These are phyloP conservation scores for Linnemannia exigua DNA, from an alignment of 192 early-diverging fungal species.

Conservation along the genomic window DNA sequence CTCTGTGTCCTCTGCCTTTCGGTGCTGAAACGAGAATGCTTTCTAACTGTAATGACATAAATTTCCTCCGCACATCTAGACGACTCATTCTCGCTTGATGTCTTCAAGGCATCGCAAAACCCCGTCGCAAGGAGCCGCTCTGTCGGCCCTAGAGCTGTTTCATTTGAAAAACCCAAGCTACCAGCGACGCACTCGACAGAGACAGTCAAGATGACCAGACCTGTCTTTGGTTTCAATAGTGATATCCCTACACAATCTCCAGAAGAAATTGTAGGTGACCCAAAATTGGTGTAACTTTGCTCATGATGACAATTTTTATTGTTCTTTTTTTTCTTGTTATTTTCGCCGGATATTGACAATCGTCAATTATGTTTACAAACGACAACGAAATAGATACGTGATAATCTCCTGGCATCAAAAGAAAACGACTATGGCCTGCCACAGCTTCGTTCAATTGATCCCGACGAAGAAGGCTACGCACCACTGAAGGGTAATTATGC, in stretches of 20 bases:
- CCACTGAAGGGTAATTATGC: slow-evolving; percentile 17
- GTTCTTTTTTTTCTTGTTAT: no score
- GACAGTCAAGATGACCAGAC: neutral
- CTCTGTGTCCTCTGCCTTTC: neutral
- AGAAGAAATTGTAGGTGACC: slow-evolving; percentile 29
- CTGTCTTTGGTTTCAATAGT: slow-evolving; percentile 25
- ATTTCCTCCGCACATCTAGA: neutral
- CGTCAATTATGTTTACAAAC: neutral
- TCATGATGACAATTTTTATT: no score
- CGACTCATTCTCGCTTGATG: neutral
- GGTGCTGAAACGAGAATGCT: neutral
- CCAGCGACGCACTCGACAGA: neutral
- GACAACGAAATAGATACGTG: slow-evolving; percentile 23
- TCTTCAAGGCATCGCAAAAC: neutral
- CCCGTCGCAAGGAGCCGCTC: neutral
- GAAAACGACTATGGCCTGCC: slow-evolving; percentile 20
- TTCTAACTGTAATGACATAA: no score
- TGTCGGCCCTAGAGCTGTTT: neutral
- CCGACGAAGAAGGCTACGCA: slow-evolving; percentile 14
- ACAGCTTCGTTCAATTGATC: slow-evolving; percentile 7
- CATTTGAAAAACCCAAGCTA: neutral
- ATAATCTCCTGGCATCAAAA: slow-evolving; percentile 20
- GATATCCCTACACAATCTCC: slow-evolving; percentile 37
- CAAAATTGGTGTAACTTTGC: neutral
- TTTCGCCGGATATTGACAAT: no score